Base-by-base conservation (phyloP, 176 grass and related monocot genomes). In the Secale cereale region DNA sequence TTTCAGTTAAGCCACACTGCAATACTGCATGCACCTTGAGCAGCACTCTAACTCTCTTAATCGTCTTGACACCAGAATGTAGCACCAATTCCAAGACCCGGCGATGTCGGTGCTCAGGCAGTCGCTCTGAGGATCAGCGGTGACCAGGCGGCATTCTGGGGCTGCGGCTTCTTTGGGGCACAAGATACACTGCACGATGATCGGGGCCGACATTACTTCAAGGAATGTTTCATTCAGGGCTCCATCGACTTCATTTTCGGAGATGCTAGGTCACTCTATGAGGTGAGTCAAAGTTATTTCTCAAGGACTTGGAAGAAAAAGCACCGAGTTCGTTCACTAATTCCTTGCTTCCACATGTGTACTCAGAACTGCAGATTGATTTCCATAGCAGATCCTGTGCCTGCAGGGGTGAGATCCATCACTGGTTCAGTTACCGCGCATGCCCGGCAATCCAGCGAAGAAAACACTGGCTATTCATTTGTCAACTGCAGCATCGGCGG, bases 141-240 rank as follows among this genome's bases (percentile, higher is more conserved):
- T 8, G 92, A 97, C 82, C 86, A 90, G 43, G 88, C 92, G 1
- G 92, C 91, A 0, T 97, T 94, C 80, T 97, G 92, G 95, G 95
- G 95, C 5, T 94, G 95, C 0, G 92, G 89, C 20, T 97, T 94
- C 70, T 97, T 97, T 10, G 95, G 95, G 14, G 92, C 95, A 0
- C 95, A 97, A 80, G 95, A 97, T 23, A 94, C 95, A 4, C 89
- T 97, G 30, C 95, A 94, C n/a, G 95, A 97, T 3, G 95, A 94
- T 25, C 52, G 59, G 22, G 92, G 91, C 59, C 83, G 82, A 15
- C 95, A 97, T 77, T 97, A 94, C 83, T 94, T 91, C 68, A 97
- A 94, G 76, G 95, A 97, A 70, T 97, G 92, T 31, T 93, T 88
- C 69, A 85, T 97, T 48, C 91, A 97, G 81, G 95, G 95, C 46